Conservation (phyloP, 345 rosid genomes). For the Arabidopsis suecica region DNA sequence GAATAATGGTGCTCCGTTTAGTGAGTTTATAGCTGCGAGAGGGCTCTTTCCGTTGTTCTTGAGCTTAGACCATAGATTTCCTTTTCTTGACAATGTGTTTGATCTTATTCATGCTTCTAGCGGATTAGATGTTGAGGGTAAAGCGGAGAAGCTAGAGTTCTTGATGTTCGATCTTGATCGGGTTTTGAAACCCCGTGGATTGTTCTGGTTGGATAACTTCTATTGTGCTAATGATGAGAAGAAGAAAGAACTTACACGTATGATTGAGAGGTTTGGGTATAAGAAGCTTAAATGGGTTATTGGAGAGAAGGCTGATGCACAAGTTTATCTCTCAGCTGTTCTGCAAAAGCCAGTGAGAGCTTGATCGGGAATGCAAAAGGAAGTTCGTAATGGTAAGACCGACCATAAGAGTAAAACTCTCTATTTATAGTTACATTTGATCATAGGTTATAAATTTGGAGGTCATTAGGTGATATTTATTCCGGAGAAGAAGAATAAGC, state of each 20-base stretch:
- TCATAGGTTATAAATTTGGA: slow-evolving; percentile 38
- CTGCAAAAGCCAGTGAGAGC: slow-evolving; percentile 87
- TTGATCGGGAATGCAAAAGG: slow-evolving; percentile 34
- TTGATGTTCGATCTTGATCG: slow-evolving; percentile 94
- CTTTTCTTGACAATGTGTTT: slow-evolving; percentile 84
- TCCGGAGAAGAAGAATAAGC: slow-evolving; percentile 27
- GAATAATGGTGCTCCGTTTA: slow-evolving; percentile 79
- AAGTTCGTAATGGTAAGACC: background rate
- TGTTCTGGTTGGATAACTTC: slow-evolving; percentile 90
- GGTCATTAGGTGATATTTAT: slow-evolving; percentile 19
- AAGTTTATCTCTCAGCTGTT: slow-evolving; percentile 82
- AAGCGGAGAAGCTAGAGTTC: slow-evolving; percentile 85
- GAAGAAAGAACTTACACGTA: slow-evolving; percentile 70
- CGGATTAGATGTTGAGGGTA: slow-evolving; percentile 69
- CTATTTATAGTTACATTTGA: slow-evolving; percentile 18
- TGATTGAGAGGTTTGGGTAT: slow-evolving; percentile 86
- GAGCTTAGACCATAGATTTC: slow-evolving; percentile 92
- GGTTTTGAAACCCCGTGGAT: slow-evolving; percentile 77
- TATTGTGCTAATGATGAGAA: slow-evolving; percentile 68
- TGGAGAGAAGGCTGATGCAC: slow-evolving; percentile 76
- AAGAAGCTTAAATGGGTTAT: slow-evolving; percentile 95
- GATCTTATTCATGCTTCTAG: slow-evolving; percentile 79
- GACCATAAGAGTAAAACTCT: slow-evolving; percentile 18
- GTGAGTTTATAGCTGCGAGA: slow-evolving; percentile 85
- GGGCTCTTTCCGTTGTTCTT: slow-evolving; percentile 84